phyloP scores from a whole-genome alignment of 306 rosid species.

The Glycyrrhiza uralensis region DNA sequence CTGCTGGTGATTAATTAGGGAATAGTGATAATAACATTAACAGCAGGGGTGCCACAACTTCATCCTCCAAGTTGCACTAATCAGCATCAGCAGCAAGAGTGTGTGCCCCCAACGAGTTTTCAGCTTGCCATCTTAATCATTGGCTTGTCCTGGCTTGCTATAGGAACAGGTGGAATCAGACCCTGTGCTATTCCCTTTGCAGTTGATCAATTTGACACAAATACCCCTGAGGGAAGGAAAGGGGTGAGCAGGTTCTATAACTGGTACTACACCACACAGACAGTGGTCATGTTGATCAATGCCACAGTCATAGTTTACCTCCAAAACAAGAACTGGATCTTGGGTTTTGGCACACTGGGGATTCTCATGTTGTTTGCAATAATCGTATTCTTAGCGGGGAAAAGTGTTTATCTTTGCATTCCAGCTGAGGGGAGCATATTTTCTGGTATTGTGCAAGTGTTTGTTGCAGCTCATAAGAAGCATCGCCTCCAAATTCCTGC shows the following conservation, averaged over 20 bases:
- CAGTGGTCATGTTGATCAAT: constrained; percentile 9
- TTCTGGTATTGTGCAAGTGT: constrained; percentile 35
- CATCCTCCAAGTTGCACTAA: constrained; percentile 48
- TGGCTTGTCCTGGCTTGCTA: constrained; percentile 14
- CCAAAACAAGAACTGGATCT: constrained; percentile 43
- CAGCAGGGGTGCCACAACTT: constrained; percentile 42
- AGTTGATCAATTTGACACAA: constrained; percentile 42
- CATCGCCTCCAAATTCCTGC: constrained; percentile 19
- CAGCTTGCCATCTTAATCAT: constrained; percentile 32
- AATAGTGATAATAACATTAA: constrained; percentile 35
- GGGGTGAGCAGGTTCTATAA: constrained; percentile 37
- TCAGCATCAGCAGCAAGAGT: background rate
- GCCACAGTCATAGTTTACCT: constrained; percentile 34
- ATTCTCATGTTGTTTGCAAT: constrained; percentile 24
- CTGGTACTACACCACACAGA: constrained; percentile 42
- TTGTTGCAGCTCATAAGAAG: constrained; percentile 46
- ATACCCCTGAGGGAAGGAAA: constrained; percentile 32
- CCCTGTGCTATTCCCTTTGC: constrained; percentile 55
- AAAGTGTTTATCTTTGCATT: constrained; percentile 9
- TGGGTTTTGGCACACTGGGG: constrained; percentile 44
- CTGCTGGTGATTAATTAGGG: constrained; percentile 34
- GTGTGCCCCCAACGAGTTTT: constrained; percentile 1
- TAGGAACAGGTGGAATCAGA: constrained; percentile 50
- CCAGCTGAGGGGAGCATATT: constrained; percentile 40
- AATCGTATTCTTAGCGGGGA: constrained; percentile 31